phyloP scores from a whole-genome alignment of 1,139 yeast genomes.

The Groenewaldozyma sp. region DNA sequence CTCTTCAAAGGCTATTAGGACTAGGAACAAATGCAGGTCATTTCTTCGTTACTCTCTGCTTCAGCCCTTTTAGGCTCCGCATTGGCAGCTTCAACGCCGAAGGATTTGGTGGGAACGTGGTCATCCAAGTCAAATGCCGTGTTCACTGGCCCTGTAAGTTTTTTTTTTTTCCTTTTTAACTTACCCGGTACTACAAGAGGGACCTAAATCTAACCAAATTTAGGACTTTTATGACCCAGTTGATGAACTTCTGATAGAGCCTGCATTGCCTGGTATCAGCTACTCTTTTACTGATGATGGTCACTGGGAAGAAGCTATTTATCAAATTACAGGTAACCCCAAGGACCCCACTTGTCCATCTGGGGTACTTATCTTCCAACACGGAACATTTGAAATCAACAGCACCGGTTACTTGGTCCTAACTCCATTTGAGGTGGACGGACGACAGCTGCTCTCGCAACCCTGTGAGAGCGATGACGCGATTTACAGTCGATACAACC shows the following conservation, averaged over 20 bases:
- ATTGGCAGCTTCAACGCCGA: slow-evolving; percentile 1
- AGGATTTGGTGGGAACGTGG: slow-evolving; percentile 70
- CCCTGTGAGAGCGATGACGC: slow-evolving; percentile 63
- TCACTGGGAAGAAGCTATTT: slow-evolving; percentile 78
- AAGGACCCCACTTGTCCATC: slow-evolving; percentile 69
- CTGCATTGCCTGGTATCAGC: slow-evolving; percentile 88
- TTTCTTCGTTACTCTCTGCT: background rate
- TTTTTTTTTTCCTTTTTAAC: background rate
- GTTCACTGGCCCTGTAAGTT: slow-evolving; percentile 71
- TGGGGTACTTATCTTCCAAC: slow-evolving; percentile 79
- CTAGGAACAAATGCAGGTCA: background rate
- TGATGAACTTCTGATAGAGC: slow-evolving; percentile 87
- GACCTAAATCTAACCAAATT: background rate
- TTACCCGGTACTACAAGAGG: too few relatives aligned
- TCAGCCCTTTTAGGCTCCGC: background rate
- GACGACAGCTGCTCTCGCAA: slow-evolving; percentile 80
- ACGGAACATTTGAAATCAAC: slow-evolving; percentile 63
- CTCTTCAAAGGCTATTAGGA: too few relatives aligned
- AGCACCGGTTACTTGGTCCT: slow-evolving; percentile 60
- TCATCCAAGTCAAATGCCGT: slow-evolving; percentile 87
- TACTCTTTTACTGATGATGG: slow-evolving; percentile 92
- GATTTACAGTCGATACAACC: slow-evolving; percentile 61
- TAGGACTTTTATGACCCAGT: slow-evolving; percentile 87
- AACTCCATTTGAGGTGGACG: slow-evolving; percentile 77
- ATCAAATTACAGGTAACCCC: slow-evolving; percentile 67